Conservation (phyloP, 2,329 filamentous ascomycete genomes). For the Fusarium sp. region DNA sequence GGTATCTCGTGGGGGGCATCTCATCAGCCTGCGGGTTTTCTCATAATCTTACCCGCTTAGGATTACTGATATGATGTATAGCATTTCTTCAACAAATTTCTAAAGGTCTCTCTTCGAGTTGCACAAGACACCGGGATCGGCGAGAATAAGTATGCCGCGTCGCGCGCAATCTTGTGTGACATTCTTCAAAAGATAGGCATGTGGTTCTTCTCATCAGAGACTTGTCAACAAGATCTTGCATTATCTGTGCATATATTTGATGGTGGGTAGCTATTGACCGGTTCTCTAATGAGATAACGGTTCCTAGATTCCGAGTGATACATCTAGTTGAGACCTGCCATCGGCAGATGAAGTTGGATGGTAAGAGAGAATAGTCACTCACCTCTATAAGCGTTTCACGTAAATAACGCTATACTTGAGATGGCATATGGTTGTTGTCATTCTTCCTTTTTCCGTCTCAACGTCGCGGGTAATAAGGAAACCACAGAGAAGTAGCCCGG, state of each 20-base stretch:
- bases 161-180: slow-evolving; percentile 75
- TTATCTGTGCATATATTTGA: slow-evolving; percentile 74
- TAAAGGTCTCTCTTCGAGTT: slow-evolving; percentile 56
- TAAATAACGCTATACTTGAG: background rate
- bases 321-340: background rate
- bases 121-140: slow-evolving; percentile 75
- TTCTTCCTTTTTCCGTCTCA: background rate
- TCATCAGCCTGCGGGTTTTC: background rate
- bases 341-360: background rate
- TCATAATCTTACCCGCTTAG: background rate
- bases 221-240: slow-evolving; percentile 68
- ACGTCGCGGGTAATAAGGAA: background rate
- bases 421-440: background rate
- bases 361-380: background rate
- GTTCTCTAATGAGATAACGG: background rate
- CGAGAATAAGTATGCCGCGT: slow-evolving; percentile 72
- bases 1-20: slow-evolving; percentile 74
- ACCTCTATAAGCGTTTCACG: background rate
- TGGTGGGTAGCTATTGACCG: background rate
- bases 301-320: background rate
- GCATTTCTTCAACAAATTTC: background rate
- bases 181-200: slow-evolving; percentile 73
- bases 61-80: background rate
- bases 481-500: no score
- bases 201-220: slow-evolving; percentile 67